A percentile compares a stretch with the other conserved stretches of the same genome.
phyloP scores from a whole-genome alignment of 2,329 filamentous ascomycete genomes.

The Colletotrichum karsti region DNA sequence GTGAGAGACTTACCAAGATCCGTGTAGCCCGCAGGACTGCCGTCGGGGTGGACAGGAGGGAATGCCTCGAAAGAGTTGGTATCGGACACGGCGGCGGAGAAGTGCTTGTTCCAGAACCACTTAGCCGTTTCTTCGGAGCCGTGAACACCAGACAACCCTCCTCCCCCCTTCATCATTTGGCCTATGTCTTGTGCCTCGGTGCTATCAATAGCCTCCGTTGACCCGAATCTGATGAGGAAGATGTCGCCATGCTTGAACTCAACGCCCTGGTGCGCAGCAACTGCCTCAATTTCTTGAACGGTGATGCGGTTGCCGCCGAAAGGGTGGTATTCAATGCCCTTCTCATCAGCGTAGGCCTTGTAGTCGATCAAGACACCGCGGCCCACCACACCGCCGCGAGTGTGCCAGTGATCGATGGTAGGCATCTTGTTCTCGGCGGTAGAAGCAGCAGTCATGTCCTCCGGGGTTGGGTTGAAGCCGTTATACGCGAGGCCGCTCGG shows the following conservation, averaged over 20 bases:
- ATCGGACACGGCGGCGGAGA: constrained; percentile 72
- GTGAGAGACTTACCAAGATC: constrained; percentile 47
- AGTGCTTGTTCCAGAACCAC: constrained; percentile 76
- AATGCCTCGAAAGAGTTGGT: constrained; percentile 70
- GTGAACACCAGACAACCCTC: constrained; percentile 50
- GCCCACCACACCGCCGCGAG: constrained; percentile 59
- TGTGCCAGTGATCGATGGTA: constrained; percentile 60
- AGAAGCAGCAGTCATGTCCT: constrained; percentile 36
- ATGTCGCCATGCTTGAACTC: constrained; percentile 74
- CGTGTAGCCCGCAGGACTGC: constrained; percentile 37
- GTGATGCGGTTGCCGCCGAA: constrained; percentile 63
- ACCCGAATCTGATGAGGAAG: constrained; percentile 71
- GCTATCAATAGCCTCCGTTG: constrained; percentile 64
- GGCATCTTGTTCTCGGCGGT: constrained; percentile 41
- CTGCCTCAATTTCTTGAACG: constrained; percentile 62
- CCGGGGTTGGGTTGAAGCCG: constrained; percentile 47
- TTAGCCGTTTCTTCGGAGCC: constrained; percentile 60
- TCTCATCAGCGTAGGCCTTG: constrained; percentile 55
- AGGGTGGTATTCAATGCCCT: constrained; percentile 59
- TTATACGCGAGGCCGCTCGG: constrained; percentile 58
- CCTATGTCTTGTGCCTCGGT: constrained; percentile 45
- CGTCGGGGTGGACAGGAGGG: constrained; percentile 58
- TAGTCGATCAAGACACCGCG: constrained; percentile 67
- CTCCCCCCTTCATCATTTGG: constrained; percentile 35
- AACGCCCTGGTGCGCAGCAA: constrained; percentile 67